Base-by-base conservation (phyloP, 331 rosid genomes). In the Prunus yedoensis region DNA sequence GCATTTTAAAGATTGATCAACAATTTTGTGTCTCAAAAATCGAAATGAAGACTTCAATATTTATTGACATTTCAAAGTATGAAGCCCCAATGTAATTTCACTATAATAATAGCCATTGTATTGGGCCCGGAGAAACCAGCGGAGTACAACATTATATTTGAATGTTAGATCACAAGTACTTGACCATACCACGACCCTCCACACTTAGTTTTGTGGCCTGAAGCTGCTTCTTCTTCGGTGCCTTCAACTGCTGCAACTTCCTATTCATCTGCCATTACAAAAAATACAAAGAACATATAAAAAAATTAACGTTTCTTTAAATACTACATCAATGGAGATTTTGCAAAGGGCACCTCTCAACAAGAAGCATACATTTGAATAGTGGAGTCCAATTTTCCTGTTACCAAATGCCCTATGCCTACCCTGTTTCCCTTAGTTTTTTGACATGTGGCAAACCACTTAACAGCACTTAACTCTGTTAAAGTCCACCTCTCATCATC, bases 181-280 rank as follows among this genome's bases (percentile, higher is more conserved):
- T 95, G 73, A 87, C 20, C 99, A 95, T 92, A 1, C 98, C 98
- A 35, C 98, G 99, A 70, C 98, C 99, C 85, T 95, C 97, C 35
- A 91, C 97, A 5, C 99, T 95, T 56, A 95, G 84, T 66, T 88
- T 92, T 59, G 98, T 92, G 71, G 99, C 99, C 80, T 95, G 99
- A 68, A 95, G 98, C 82, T 87, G 94, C 87, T 68, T 95, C 88
- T 92, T 95, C 76, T 92, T 95, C 0, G 99, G 99, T 20, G 97
- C 98, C 82, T 93, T 92, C 81, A 95, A 84, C 79, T 95, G 97
- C 88, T 95, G 99, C 80, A 95, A 86, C 85, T 95, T 95, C 86
- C 84, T 92, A 75, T 95, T 95, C 99, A 95, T 92, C 98, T 95
- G 91, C 80, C 78, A 71, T 60, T 21, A 53, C 18, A 60, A 5